Conservation (phyloP, 2,329 filamentous ascomycete species). For the Pseudogymnoascus sp. region DNA sequence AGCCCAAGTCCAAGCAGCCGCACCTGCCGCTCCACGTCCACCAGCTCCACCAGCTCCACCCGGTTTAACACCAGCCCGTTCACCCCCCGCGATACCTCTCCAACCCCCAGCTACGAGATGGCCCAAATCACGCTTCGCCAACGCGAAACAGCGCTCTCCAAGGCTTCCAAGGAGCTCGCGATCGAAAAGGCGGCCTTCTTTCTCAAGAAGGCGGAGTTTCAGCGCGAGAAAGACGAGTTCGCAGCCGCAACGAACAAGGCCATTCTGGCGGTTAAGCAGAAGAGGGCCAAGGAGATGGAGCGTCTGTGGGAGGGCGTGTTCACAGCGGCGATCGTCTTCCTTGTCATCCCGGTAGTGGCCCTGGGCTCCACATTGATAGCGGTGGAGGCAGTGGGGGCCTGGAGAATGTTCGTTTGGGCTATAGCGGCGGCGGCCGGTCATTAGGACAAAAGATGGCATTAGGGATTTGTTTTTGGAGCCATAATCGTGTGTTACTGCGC, state of each 20-base stretch:
- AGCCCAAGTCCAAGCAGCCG: background rate
- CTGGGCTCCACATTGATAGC: background rate
- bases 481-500: background rate
- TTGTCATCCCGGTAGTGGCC: background rate
- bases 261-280: background rate
- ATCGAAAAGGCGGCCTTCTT: background rate
- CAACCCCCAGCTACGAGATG: background rate
- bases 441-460: background rate
- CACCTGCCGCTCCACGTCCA: background rate
- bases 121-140: background rate
- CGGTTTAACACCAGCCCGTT: background rate
- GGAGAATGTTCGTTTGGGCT: background rate
- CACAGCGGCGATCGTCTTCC: background rate
- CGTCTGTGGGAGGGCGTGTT: background rate
- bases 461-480: background rate
- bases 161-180: background rate
- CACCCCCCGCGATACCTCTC: background rate
- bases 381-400: background rate
- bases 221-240: background rate
- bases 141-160: background rate
- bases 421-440: background rate
- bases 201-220: background rate
- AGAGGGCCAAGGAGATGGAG: background rate
- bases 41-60: background rate
- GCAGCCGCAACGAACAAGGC: background rate